Evolutionary conservation across 78 protist genomes (phyloP).

Genomic region (Polysphondylium violaceum): DNA sequence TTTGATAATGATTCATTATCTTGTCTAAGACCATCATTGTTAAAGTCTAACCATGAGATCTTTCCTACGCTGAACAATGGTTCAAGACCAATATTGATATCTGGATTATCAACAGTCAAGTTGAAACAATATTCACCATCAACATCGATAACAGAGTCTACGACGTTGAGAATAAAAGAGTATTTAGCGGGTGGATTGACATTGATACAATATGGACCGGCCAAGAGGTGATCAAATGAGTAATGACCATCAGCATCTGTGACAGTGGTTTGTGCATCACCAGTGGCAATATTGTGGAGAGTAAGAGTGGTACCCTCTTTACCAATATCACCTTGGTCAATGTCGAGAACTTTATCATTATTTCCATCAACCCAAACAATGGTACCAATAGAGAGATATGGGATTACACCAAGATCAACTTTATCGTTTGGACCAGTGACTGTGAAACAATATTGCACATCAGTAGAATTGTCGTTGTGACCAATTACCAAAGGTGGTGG

Average conservation of each 20-base stretch:
- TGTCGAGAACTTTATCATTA: neutral
- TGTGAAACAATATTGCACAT: neutral
- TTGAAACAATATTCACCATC: constrained; percentile 23
- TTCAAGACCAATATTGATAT: constrained; percentile 21
- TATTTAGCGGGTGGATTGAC: neutral
- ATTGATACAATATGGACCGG: neutral
- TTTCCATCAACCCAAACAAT: constrained; percentile 29
- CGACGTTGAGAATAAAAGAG: no score
- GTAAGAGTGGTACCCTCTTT: neutral
- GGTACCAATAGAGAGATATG: neutral
- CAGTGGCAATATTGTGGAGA: neutral
- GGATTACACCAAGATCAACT: neutral
- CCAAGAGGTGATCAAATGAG: neutral
- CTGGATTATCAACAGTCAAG: neutral
- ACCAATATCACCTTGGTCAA: neutral
- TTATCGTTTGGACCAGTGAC: neutral
- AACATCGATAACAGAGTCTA: neutral
- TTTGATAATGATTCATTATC: neutral
- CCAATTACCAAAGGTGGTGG: neutral
- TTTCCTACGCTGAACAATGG: constrained; percentile 8
- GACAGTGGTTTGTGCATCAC: neutral
- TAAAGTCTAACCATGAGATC: constrained; percentile 11
- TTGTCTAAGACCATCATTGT: neutral
- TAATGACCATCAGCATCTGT: neutral
- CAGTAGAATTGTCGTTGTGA: neutral